Conservation (phyloP, 1,284 basidiomycete genomes). For the Limonomyces culmigenus region DNA sequence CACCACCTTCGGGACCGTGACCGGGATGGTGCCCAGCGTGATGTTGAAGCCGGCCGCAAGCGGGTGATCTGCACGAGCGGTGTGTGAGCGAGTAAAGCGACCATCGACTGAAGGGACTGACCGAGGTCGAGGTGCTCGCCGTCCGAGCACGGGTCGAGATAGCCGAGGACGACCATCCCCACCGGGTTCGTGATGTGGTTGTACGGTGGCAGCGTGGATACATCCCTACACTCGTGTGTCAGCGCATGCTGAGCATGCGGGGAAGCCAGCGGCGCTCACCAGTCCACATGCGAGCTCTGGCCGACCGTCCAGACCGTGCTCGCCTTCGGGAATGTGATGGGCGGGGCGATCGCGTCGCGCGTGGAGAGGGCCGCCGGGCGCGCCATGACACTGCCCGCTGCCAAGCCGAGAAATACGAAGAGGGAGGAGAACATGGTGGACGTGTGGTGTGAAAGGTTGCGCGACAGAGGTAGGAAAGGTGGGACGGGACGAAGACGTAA, state of each 20-base stretch:
- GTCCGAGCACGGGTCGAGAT: constrained; percentile 16
- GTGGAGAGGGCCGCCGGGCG: constrained; percentile 13
- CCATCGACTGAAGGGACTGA: constrained; percentile 16
- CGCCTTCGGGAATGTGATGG: constrained; percentile 35
- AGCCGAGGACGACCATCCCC: constrained; percentile 37
- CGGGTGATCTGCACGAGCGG: constrained; percentile 15
- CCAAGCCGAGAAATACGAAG: too few relatives aligned
- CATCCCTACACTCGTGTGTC: constrained; percentile 23
- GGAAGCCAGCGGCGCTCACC: too few relatives aligned
- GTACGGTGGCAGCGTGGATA: constrained; percentile 27
- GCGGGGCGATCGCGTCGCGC: constrained; percentile 37
- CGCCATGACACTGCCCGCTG: too few relatives aligned
- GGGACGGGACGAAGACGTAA: too few relatives aligned
- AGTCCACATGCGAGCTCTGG: constrained; percentile 33
- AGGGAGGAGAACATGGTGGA: too few relatives aligned
- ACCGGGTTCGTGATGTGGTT: constrained; percentile 19
- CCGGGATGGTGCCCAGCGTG: constrained; percentile 26
- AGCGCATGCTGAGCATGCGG: too few relatives aligned
- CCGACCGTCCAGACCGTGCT: constrained; percentile 37
- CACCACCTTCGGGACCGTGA: constrained; percentile 39
- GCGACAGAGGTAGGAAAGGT: too few relatives aligned
- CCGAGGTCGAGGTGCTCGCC: constrained; percentile 37
- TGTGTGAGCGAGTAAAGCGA: too few relatives aligned
- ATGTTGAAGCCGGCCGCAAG: constrained; percentile 40
- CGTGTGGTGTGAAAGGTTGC: too few relatives aligned